A percentile compares a stretch with the other conserved stretches of the same genome.
Conservation (phyloP, 169 alveolate genomes). For the Cryptosporidium sp. region DNA sequence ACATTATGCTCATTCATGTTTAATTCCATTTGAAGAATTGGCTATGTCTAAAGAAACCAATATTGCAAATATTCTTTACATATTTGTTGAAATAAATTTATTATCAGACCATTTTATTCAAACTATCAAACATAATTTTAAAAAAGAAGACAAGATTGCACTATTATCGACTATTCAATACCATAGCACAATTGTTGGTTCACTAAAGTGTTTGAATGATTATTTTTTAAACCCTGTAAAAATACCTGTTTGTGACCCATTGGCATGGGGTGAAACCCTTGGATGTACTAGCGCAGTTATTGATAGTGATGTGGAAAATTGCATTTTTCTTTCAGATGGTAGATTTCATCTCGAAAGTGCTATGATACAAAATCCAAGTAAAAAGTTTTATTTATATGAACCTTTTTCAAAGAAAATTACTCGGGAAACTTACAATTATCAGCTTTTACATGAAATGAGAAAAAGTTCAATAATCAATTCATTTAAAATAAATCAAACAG, state of each 20-base stretch:
- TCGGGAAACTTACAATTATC: slow-evolving; percentile 89
- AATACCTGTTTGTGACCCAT: slow-evolving; percentile 94
- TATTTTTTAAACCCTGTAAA: slow-evolving; percentile 78
- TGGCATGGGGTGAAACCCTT: slow-evolving; percentile 96
- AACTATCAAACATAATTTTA: slow-evolving; percentile 83
- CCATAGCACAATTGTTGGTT: slow-evolving; percentile 81
- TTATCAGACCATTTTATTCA: slow-evolving; percentile 89
- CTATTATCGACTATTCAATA: slow-evolving; percentile 93
- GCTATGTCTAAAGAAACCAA: slow-evolving; percentile 74
- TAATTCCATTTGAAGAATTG: slow-evolving; percentile 92
- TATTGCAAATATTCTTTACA: slow-evolving; percentile 88
- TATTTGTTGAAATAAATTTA: slow-evolving; percentile 95
- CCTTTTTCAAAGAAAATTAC: slow-evolving; percentile 92
- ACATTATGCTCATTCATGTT: slow-evolving; percentile 99
- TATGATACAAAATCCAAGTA: slow-evolving; percentile 96
- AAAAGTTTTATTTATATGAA: slow-evolving; percentile 91
- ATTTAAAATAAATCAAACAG: not conserved
- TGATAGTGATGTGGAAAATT: slow-evolving; percentile 77
- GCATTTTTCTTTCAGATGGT: slow-evolving; percentile 97
- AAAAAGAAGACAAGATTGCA: slow-evolving; percentile 81
- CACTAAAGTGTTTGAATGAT: slow-evolving; percentile 14
- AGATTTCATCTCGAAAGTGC: slow-evolving; percentile 99
- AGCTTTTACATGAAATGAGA: slow-evolving; percentile 89
- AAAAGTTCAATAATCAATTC: slow-evolving; percentile 84
- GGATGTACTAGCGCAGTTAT: slow-evolving; percentile 80